A percentile compares a stretch with the other conserved stretches of the same genome.
Evolutionary conservation across 371 early-diverging fungal species (phyloP).

Genomic region (Mortierella sp.): DNA sequence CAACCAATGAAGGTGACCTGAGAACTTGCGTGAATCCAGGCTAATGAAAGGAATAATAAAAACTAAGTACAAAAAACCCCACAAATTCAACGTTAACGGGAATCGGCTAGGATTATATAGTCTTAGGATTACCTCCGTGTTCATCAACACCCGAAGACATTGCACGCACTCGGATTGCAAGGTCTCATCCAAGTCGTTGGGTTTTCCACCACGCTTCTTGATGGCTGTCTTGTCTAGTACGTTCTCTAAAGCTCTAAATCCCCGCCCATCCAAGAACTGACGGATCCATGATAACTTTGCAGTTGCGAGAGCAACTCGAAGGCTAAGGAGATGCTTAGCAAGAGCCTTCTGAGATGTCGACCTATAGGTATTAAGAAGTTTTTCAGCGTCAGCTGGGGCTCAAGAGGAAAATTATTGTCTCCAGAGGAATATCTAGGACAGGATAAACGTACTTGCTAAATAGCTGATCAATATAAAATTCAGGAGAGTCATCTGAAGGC

Average conservation of each 20-base stretch:
- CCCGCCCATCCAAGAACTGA: slow-evolving; percentile 66
- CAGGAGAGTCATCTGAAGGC: slow-evolving; percentile 32
- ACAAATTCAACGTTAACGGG: not conserved
- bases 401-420: not conserved
- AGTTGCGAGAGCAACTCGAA: slow-evolving; percentile 63
- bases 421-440: not conserved
- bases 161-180: slow-evolving; percentile 70
- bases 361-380: slow-evolving; percentile 6
- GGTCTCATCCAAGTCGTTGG: slow-evolving; percentile 59
- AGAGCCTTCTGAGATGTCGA: slow-evolving; percentile 54
- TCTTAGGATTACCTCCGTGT: slow-evolving; percentile 63
- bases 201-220: slow-evolving; percentile 59
- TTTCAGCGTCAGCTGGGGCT: not conserved
- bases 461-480: slow-evolving; percentile 56
- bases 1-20: slow-evolving; percentile 55
- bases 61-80: not conserved
- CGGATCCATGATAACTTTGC: slow-evolving; percentile 70
- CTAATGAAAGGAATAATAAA: slow-evolving; percentile 34
- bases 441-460: slow-evolving; percentile 40
- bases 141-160: slow-evolving; percentile 68
- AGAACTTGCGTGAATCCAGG: slow-evolving; percentile 69
- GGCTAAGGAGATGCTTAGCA: slow-evolving; percentile 64
- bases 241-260: slow-evolving; percentile 64
- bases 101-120: too few relatives aligned
- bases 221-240: slow-evolving; percentile 63